Evolutionary conservation across 139 green algal species (phyloP), one percentile per base, ranked within the genome.

Genomic region (Chlorella ohadii): DNA sequence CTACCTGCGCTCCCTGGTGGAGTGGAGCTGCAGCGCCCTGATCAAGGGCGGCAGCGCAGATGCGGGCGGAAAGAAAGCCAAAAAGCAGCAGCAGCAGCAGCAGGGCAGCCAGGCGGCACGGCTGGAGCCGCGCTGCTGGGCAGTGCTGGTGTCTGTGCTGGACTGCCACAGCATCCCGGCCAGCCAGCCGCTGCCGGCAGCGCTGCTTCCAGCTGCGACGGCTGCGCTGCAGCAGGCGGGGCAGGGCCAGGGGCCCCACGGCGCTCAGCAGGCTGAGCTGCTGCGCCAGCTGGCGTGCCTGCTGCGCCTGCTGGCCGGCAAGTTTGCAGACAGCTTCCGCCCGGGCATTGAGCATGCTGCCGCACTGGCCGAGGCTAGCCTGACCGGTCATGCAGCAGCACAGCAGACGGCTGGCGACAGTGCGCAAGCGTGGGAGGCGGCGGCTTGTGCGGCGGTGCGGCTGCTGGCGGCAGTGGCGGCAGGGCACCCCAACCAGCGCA

Each of bases 401-500:
- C 12, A 19, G 11, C 11, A 59, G 51, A 22, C 51, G 15, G 51
- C 51, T 23, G 51, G 11, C 11, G 55, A n/a, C 12, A 47, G 5
- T 38, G 77, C 61, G 44, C 22, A 25, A 23, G 80, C 36, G 0
- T 85, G 80, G 80, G 27, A 38, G 23, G 4, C 9, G 2, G 44
- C 61, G 39, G 67, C 83, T 33, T 12, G 38, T 1, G 59, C 28
- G 19, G 75, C 83, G 3, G 56, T 77, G 7, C 41, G 22, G 47
- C 73, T 87, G 63, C 83, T 87, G 36, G 55, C 57, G 2, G 71
- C 57, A 0, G 56, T 51, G 1, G 55, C 68, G 0, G 19, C 23
- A 7, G 56, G 31, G 47, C 83, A 87, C 78, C 83, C 83, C 5
- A 79, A 82, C 51, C 78, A 83, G 51, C 79, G 77, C 16, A 88